Conservation (phyloP, 1,284 basidiomycete species). For the Leccinum huronense region DNA sequence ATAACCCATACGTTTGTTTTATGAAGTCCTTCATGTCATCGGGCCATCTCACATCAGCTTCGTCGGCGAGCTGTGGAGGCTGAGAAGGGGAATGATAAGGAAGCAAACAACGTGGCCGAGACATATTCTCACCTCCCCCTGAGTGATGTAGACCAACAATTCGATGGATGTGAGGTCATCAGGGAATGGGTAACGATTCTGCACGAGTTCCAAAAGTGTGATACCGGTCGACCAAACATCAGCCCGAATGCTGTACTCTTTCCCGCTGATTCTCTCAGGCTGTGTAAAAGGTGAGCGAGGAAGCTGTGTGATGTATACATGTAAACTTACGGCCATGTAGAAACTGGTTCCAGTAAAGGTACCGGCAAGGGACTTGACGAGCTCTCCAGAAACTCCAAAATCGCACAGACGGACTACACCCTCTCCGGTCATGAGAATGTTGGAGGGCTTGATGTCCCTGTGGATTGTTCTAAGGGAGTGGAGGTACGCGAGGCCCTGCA, state of each 20-base stretch:
- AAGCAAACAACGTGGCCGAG: background rate
- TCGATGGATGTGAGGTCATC: constrained; percentile 91
- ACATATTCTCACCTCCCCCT: constrained; percentile 58
- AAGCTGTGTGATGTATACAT: background rate
- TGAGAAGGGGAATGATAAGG: constrained; percentile 36
- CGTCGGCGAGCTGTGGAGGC: constrained; percentile 80
- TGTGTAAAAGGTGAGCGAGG: constrained; percentile 34
- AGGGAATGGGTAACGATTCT: constrained; percentile 95
- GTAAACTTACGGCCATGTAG: constrained; percentile 88
- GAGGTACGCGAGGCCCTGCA: constrained; percentile 91
- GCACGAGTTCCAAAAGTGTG: constrained; percentile 89
- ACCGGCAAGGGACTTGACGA: constrained; percentile 87
- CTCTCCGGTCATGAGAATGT: constrained; percentile 83
- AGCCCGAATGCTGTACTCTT: constrained; percentile 88
- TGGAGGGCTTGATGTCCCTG: constrained; percentile 97
- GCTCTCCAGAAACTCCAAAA: constrained; percentile 95
- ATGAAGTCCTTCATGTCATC: constrained; percentile 93
- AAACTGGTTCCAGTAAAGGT: constrained; percentile 97
- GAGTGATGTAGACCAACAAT: constrained; percentile 88
- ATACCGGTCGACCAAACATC: constrained; percentile 99
- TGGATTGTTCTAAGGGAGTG: constrained; percentile 93
- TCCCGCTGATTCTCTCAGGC: constrained; percentile 92
- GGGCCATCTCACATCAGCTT: constrained; percentile 74
- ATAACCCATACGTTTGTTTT: constrained; percentile 68
- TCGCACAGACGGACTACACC: constrained; percentile 93